phyloP scores from a whole-genome alignment of 225 moss, liverwort and hornwort species.

The Pseudisothecium myosuroides region DNA sequence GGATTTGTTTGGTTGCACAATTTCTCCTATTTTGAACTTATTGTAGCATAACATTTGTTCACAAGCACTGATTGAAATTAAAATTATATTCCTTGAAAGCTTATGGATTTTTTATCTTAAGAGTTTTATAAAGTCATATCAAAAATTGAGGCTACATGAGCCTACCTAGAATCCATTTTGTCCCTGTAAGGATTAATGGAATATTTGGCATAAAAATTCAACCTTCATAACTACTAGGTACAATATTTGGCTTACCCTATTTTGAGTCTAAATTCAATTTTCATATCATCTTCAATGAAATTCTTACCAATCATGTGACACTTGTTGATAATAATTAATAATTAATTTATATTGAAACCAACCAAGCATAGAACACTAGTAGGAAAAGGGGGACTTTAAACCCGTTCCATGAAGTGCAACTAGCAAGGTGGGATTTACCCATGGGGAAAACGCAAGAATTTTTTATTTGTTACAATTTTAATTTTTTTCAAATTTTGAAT shows the following conservation, averaged over 20 bases:
- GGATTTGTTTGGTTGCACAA: rapidly evolving
- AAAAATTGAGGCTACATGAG: not conserved
- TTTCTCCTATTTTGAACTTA: not conserved
- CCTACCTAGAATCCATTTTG: not conserved
- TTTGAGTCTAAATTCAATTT: too few species aligned
- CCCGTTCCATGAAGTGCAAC: too few species aligned
- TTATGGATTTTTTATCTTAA: too few species aligned
- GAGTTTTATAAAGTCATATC: not conserved
- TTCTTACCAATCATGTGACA: not conserved
- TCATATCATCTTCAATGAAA: not conserved
- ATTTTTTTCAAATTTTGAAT: too few species aligned
- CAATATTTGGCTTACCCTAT: not conserved
- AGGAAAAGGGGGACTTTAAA: too few species aligned
- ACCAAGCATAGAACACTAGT: not conserved
- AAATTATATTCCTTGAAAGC: too few species aligned
- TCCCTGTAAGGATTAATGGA: not conserved
- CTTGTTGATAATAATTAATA: not conserved
- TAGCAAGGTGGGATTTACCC: too few species aligned
- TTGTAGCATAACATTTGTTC: too few species aligned
- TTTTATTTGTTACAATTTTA: too few species aligned
- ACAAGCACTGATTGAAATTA: too few species aligned
- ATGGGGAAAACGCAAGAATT: too few species aligned
- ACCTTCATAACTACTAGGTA: not conserved
- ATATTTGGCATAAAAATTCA: rapidly evolving
- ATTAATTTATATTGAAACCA: not conserved